Evolutionary conservation across 2,329 filamentous ascomycete genomes (phyloP), one percentile per base, ranked within the genome.

Genomic region (Setomelanomma holmii): DNA sequence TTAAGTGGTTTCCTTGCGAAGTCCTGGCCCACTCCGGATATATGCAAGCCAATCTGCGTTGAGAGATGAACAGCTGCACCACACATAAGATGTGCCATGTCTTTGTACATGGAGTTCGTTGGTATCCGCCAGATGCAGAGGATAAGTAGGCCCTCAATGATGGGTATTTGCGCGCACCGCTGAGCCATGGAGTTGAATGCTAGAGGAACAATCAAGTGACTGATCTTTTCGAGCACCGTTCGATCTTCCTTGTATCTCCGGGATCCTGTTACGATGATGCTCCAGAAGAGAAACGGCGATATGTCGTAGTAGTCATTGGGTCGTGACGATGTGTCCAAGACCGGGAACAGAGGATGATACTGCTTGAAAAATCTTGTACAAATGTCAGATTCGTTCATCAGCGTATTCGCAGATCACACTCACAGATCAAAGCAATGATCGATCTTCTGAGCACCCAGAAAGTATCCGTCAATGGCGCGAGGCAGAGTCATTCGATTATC

Each of bases 61-160:
- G 75, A 75, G 11, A 77, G 56, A 51, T 77, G 74, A 3, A 76
- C 63, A 24, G 75, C 74, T 14, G 74, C 74, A 16, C 75, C 75
- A 54, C 70, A 74, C 43, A 78, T 64, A 14, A 76, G 65, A 50
- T 73, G 69, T n/a, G 71, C 74, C 53, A 73, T 71, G 40, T 76
- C 74, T 36, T 75, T 74, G 57, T 73, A 75, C 68, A 74, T 75
- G 23, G 73, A 76, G 39, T 74, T 75, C 10, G 75, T 73, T 6
- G 75, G 75, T 22, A 77, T 55, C 3, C 74, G 69, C 75, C 75
- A 78, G 16, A 74, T 72, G 40, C 74, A 76, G 10, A 78, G 67
- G 8, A 77, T 66, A 4, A 78, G 53, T 8, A 76, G 60, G 14
- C 71, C 74, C 49, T 77, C 74, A 19, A 78, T 78, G 12, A 74